These are phyloP conservation scores for Martiniozyma asiatica DNA, from an alignment of 1,139 yeast genomes.

Conservation along the genomic window DNA sequence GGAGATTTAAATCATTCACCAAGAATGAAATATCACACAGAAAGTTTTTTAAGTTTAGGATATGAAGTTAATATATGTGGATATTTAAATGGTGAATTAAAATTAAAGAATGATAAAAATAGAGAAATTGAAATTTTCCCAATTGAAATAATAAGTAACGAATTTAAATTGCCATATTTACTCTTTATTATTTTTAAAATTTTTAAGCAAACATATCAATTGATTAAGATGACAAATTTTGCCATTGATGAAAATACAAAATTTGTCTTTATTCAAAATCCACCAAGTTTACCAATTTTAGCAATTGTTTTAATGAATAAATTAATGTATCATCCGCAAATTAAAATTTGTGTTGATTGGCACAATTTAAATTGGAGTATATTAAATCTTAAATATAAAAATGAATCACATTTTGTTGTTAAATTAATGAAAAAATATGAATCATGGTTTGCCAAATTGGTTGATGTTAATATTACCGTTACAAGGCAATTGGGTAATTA, in stretches of 20 bases:
- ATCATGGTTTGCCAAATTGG: constrained; percentile 41
- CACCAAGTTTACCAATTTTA: constrained; percentile 82
- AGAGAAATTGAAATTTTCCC: constrained; percentile 33
- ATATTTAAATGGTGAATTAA: constrained; percentile 51
- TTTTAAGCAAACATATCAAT: constrained; percentile 48
- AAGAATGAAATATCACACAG: constrained; percentile 85
- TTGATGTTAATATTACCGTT: constrained; percentile 70
- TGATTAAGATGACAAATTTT: constrained; percentile 31
- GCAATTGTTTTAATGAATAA: constrained; percentile 49
- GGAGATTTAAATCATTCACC: constrained; percentile 97
- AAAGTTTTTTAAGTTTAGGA: constrained; percentile 57
- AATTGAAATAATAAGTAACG: constrained; percentile 36
- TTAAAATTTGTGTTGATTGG: constrained; percentile 80
- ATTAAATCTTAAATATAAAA: constrained; percentile 50
- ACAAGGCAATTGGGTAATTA: constrained; percentile 61
- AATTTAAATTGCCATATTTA: constrained; percentile 36
- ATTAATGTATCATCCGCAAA: constrained; percentile 38
- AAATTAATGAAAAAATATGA: constrained; percentile 47
- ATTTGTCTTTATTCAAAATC: constrained; percentile 76
- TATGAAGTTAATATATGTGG: constrained; percentile 81
- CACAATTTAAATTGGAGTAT: constrained; percentile 88
- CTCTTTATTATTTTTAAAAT: constrained; percentile 50
- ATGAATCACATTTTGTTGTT: constrained; percentile 51
- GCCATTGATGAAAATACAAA: constrained; percentile 38
- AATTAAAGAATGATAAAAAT: constrained; percentile 43